Conservation (phyloP, 202 grass and related monocot genomes). For the Carex arenaria region DNA sequence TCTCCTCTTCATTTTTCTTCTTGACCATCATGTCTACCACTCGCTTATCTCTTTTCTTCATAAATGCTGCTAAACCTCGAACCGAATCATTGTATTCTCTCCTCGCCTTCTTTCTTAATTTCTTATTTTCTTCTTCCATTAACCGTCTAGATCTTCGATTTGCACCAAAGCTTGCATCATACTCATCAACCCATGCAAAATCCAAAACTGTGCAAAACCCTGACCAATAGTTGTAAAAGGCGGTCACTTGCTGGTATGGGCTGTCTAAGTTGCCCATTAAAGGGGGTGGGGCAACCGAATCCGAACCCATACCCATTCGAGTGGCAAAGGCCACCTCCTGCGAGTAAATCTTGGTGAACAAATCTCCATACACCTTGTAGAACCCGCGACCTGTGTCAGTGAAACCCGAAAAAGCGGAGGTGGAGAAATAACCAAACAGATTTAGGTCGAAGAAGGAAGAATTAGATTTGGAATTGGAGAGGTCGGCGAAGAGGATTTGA, state of each 20-base stretch:
- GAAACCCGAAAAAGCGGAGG: conserved; percentile 67
- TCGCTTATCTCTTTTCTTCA: conserved; percentile 96
- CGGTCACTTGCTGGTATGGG: conserved; percentile 64
- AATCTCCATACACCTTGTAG: conserved; percentile 90
- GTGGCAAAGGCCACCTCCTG: conserved; percentile 75
- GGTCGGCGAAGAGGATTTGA: conserved; percentile 83
- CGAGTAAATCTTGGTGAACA: conserved; percentile 64
- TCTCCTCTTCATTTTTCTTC: conserved; percentile 70
- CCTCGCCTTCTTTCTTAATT: conserved; percentile 64
- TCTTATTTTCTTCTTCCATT: conserved; percentile 99
- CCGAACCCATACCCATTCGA: conserved; percentile 44
- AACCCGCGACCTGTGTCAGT: conserved; percentile 74
- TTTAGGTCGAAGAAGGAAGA: conserved; percentile 55
- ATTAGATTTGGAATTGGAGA: conserved; percentile 28
- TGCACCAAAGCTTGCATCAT: conserved; percentile 46
- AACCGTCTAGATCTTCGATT: conserved; percentile 59
- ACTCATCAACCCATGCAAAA: conserved; percentile 85
- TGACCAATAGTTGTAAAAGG: conserved; percentile 86
- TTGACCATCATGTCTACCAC: conserved; percentile 69
- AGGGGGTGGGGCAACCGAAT: conserved; percentile 42
- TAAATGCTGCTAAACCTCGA: conserved; percentile 62
- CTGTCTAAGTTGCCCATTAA: conserved; percentile 88
- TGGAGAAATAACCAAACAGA: conserved; percentile 75
- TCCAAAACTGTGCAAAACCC: conserved; percentile 76
- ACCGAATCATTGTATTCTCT: conserved; percentile 79